Evolutionary conservation across 2,329 filamentous ascomycete genomes (phyloP).

Genomic region (Hortaea werneckii): DNA sequence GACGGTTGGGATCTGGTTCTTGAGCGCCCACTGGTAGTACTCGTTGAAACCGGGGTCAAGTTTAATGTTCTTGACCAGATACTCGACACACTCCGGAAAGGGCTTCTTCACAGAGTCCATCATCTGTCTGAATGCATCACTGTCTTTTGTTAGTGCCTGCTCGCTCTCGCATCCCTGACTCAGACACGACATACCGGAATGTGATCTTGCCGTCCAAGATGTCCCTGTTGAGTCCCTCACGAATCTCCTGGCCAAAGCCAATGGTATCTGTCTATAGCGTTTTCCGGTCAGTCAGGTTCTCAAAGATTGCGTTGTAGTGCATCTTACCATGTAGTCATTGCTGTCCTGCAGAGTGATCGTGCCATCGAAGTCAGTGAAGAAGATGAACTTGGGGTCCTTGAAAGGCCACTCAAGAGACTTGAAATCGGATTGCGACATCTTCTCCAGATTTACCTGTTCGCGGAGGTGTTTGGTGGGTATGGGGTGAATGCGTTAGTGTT

Average conservation of each 20-base stretch:
- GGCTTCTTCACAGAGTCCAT: constrained; percentile 75
- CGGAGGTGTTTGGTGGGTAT: too few species aligned
- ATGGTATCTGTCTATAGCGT: constrained; percentile 71
- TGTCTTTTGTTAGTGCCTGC: constrained; percentile 17
- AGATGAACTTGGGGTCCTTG: constrained; percentile 74
- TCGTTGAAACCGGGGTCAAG: constrained; percentile 80
- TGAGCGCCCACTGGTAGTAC: constrained; percentile 74
- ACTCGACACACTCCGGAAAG: constrained; percentile 70
- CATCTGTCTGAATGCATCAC: constrained; percentile 81
- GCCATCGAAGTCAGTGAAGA: constrained; percentile 98
- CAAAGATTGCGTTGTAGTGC: background rate
- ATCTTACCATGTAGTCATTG: constrained; percentile 53
- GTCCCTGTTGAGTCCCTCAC: constrained; percentile 62
- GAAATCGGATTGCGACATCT: constrained; percentile 26
- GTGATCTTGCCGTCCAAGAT: constrained; percentile 60
- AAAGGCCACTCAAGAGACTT: constrained; percentile 35
- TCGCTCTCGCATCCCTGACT: background rate
- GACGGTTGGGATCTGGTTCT: constrained; percentile 81
- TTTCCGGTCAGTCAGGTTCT: constrained; percentile 45
- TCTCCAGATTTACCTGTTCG: background rate
- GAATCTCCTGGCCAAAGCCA: constrained; percentile 65
- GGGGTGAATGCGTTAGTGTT: too few species aligned
- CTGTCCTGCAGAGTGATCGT: constrained; percentile 73
- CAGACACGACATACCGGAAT: constrained; percentile 50
- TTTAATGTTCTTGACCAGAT: constrained; percentile 70